Evolutionary conservation across 345 rosid genomes (phyloP).

Genomic region (Murraya paniculata): DNA sequence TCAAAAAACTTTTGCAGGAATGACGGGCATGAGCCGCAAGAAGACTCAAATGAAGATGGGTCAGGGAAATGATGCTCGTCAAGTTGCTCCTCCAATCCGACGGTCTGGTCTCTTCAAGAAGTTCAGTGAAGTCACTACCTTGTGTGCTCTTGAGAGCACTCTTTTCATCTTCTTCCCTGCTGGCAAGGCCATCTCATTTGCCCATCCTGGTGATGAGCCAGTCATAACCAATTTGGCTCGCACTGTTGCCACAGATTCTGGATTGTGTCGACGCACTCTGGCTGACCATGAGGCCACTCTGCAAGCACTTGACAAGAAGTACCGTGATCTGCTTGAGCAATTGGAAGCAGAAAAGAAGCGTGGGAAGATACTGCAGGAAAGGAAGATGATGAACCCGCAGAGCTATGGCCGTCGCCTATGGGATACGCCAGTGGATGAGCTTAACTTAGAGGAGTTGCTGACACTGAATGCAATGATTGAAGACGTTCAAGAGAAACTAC

Average conservation of each 20-base stretch:
- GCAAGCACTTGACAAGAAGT: conserved; percentile 4
- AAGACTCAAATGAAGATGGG: conserved; percentile 2
- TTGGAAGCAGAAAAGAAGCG: conserved; percentile 9
- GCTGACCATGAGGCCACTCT: conserved; percentile 6
- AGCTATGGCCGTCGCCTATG: neutral
- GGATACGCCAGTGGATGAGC: conserved; percentile 12
- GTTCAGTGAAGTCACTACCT: conserved; percentile 15
- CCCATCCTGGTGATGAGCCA: neutral
- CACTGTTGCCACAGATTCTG: neutral
- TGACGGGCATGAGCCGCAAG: neutral
- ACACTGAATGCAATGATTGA: neutral
- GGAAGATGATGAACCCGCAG: neutral
- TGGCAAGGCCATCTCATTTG: conserved; percentile 4
- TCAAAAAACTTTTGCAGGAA: conserved; percentile 6
- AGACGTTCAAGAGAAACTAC: neutral
- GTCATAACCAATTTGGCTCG: neutral
- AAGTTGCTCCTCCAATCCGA: neutral
- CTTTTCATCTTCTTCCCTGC: conserved; percentile 10
- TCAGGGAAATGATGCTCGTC: neutral
- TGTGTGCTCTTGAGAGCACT: conserved; percentile 16
- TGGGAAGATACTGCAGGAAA: neutral
- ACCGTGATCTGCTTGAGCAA: neutral
- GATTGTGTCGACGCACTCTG: neutral
- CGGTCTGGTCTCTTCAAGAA: conserved; percentile 5
- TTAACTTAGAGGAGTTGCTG: conserved; percentile 5